Base-by-base conservation (phyloP, 2,329 filamentous ascomycete genomes). In the Paraconiothyrium sp. region DNA sequence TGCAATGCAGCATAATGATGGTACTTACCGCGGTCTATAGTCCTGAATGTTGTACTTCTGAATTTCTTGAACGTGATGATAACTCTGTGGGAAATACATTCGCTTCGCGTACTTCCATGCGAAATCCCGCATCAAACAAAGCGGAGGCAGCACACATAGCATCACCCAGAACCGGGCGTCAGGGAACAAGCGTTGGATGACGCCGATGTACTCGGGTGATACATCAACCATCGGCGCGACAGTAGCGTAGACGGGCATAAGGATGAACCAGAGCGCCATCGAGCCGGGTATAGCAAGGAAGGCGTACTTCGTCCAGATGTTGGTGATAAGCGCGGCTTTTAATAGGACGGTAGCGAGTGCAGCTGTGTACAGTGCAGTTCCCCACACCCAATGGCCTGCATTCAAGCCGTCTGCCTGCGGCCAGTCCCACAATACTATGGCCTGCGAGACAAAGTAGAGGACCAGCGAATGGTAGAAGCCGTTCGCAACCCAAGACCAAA, bases 41-140 rank as follows among this genome's bases (percentile, higher is more conserved):
- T 99, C 95, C 82, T 99, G 95, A 63, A 99, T 97, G 73, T 99
- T 99, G 83, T 98, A 99, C 82, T 99, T 99, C 80, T 99, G 95
- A 71, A 99, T 99, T 83, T 99, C 95, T 80, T 99, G 95, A 66
- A 99, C 95, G 78, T 99, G 95, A 72, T 99, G 95, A 75, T 99
- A 99, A 47, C 92, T 89, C 81, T 97, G 92, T 24, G 95, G 95
- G 70, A 90, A 90, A 82, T 98, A 99, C 93, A 99, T 97, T 67
- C 95, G 88, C 84, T 97, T 97, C 64, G 88, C 89, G 72, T 98
- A 99, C 84, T 99, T 99, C 94, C 94, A 99, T 3, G 90, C 89
- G 79, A 97, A 92, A 78, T 99, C 95, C 72, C 95, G 86, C 54
- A 94, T 80, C 54, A 99, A 85, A 78, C 94, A 98, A 52, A 97